Conservation (phyloP, 2,329 filamentous ascomycete genomes). For the Colletotrichum godetiae region DNA sequence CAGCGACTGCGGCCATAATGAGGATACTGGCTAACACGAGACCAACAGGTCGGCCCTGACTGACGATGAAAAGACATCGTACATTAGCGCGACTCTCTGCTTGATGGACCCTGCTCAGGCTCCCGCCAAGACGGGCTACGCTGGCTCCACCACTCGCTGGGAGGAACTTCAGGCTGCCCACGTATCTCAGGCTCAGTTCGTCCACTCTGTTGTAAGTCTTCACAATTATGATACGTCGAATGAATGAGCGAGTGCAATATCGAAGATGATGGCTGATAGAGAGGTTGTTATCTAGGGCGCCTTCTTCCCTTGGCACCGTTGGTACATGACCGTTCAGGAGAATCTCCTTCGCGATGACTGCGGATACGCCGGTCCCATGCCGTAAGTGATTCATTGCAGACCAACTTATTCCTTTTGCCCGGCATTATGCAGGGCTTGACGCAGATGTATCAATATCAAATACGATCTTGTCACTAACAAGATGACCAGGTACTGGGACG, state of each 20-base stretch:
- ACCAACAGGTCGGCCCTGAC: slow-evolving; percentile 11
- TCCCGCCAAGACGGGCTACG: slow-evolving; percentile 16
- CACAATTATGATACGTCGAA: neutral
- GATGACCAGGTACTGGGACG: slow-evolving; percentile 24
- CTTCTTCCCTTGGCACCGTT: slow-evolving; percentile 51
- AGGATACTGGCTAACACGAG: neutral
- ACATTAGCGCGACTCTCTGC: slow-evolving; percentile 21
- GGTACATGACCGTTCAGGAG: slow-evolving; percentile 46
- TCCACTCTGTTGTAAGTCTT: slow-evolving; percentile 29
- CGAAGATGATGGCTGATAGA: neutral
- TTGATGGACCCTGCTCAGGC: slow-evolving; percentile 25
- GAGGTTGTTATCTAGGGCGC: neutral
- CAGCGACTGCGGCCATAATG: neutral
- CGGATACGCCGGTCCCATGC: slow-evolving; percentile 45
- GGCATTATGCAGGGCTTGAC: no score
- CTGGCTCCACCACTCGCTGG: slow-evolving; percentile 28
- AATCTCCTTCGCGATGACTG: slow-evolving; percentile 44
- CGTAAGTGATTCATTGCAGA: slow-evolving; percentile 43
- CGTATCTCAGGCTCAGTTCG: slow-evolving; percentile 28
- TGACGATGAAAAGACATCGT: slow-evolving; percentile 16
- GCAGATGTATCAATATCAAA: no score
- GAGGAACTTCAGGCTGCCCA: slow-evolving; percentile 31
- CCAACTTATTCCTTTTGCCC: neutral
- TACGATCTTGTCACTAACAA: no score
- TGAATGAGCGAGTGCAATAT: neutral